A percentile compares a stretch with the other conserved stretches of the same genome.
Conservation (phyloP, 192 early-diverging fungal species). For the Gamsiella multidivaricata region DNA sequence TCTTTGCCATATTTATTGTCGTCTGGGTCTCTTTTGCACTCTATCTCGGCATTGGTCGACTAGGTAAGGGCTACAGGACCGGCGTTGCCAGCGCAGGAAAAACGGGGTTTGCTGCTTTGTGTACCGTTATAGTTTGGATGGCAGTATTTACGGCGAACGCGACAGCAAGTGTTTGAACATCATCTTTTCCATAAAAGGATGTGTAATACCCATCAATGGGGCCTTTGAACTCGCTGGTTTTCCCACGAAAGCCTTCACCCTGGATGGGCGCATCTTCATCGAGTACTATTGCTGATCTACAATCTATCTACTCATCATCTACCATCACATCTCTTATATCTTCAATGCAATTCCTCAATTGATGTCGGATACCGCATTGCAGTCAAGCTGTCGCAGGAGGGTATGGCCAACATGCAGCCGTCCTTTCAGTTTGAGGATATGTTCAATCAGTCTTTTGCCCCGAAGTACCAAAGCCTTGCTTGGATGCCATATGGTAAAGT, state of each 20-base stretch:
- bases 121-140: background rate
- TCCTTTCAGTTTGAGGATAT: conserved; percentile 41
- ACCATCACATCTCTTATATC: too few relatives aligned
- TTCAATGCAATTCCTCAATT: background rate
- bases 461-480: conserved; percentile 25
- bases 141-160: background rate
- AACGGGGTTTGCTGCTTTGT: too few relatives aligned
- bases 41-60: conserved; percentile 28
- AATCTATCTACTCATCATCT: too few relatives aligned
- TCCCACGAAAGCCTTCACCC: too few relatives aligned
- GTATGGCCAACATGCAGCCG: conserved; percentile 36
- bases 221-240: too few relatives aligned
- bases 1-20: conserved; percentile 23
- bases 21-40: conserved; percentile 39
- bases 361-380: background rate
- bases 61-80: conserved; percentile 20
- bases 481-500: conserved; percentile 54
- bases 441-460: conserved; percentile 45
- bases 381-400: conserved; percentile 13
- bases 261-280: too few relatives aligned
- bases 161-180: background rate
- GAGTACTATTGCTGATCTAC: too few relatives aligned
- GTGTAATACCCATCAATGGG: background rate
- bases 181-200: conserved; percentile 3
- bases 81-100: too few relatives aligned